Evolutionary conservation across 1,139 yeast species (phyloP).

Genomic region (Zygosaccharomyces pseudobailii): DNA sequence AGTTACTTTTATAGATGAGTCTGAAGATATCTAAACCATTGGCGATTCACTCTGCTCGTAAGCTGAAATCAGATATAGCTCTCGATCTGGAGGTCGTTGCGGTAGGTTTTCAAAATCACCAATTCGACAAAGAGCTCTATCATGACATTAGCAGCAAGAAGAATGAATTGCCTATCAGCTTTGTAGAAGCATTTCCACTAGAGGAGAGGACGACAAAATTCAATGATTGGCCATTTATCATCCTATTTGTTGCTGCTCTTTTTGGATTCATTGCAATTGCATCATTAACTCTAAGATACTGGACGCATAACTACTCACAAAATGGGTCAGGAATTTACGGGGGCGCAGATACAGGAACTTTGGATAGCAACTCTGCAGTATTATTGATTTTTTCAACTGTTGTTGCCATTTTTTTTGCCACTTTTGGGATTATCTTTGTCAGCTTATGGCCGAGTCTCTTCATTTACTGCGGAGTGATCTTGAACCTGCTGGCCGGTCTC

Average conservation of each 20-base stretch:
- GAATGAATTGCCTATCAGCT: conserved; percentile 51
- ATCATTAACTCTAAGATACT: conserved; percentile 61
- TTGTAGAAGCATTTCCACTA: conserved; percentile 40
- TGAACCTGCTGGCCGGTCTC: conserved; percentile 63
- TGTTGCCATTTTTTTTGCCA: conserved; percentile 56
- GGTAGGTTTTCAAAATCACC: too few relatives aligned
- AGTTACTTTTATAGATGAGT: too few relatives aligned
- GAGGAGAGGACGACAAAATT: conserved; percentile 54
- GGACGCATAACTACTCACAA: conserved; percentile 48
- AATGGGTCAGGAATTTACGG: conserved; percentile 68
- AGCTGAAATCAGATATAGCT: too few relatives aligned
- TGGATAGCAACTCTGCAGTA: conserved; percentile 70
- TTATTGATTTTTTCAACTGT: conserved; percentile 64
- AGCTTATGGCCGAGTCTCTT: conserved; percentile 61
- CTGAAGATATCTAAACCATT: too few relatives aligned
- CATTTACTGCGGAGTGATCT: conserved; percentile 62
- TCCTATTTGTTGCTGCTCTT: conserved; percentile 57
- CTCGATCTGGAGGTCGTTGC: too few relatives aligned
- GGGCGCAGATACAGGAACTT: conserved; percentile 48
- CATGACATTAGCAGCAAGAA: conserved; percentile 33
- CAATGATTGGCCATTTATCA: conserved; percentile 70
- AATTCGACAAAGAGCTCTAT: not conserved
- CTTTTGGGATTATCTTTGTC: conserved; percentile 55
- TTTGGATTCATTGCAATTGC: conserved; percentile 72
- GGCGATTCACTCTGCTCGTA: too few relatives aligned